Evolutionary conservation across 495 filamentous ascomycete species (phyloP).

Genomic region (Clavariopsis aquatica): DNA sequence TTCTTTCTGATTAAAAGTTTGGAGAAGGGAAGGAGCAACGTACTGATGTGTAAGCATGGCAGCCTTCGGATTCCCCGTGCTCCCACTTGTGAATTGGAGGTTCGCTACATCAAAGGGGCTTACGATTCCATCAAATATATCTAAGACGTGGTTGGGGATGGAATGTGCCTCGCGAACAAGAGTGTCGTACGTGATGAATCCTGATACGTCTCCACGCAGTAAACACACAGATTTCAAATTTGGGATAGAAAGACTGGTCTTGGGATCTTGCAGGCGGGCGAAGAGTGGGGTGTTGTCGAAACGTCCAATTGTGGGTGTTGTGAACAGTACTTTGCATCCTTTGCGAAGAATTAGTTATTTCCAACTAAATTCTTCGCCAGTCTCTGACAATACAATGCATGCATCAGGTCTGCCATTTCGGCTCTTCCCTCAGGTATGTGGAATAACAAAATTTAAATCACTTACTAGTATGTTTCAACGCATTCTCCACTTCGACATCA

Average conservation of each 20-base stretch:
- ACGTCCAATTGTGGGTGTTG: slow-evolving; percentile 61
- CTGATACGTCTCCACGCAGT: slow-evolving; percentile 53
- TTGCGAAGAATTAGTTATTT: too few relatives aligned
- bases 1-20: neutral
- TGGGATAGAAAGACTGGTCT: slow-evolving; percentile 35
- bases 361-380: too few relatives aligned
- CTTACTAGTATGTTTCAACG: slow-evolving; percentile 64
- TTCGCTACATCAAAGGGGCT: slow-evolving; percentile 66
- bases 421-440: too few relatives aligned
- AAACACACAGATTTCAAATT: slow-evolving; percentile 53
- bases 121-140: slow-evolving; percentile 55
- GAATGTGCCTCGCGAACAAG: slow-evolving; percentile 48
- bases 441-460: too few relatives aligned
- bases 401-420: too few relatives aligned
- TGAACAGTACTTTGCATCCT: slow-evolving; percentile 66
- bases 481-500: slow-evolving; percentile 61
- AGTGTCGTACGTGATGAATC: slow-evolving; percentile 56
- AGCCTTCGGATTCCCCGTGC: slow-evolving; percentile 70
- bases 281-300: slow-evolving; percentile 58
- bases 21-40: too few relatives aligned
- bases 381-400: too few relatives aligned
- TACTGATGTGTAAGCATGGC: slow-evolving; percentile 75
- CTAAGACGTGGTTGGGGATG: slow-evolving; percentile 33
- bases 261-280: slow-evolving; percentile 48
- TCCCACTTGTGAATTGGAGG: slow-evolving; percentile 71